Percentiles rank a stretch among this genome's conserved stretches.
Evolutionary conservation across 768 basidiomycete species (phyloP).

Genomic region (Termitomyces sp.): DNA sequence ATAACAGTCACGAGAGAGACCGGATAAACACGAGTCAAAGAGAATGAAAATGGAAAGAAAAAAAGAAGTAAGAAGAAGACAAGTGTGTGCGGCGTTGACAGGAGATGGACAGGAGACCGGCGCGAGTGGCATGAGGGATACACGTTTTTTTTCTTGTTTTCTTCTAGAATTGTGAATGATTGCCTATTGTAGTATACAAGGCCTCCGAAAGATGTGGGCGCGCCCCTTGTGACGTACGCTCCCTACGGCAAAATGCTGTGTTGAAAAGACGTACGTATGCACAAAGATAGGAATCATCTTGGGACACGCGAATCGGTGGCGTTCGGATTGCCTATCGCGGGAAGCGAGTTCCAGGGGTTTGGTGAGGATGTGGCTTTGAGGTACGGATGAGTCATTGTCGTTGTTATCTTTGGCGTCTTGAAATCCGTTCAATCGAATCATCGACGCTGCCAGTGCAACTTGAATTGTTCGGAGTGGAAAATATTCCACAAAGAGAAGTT

Average conservation of each 20-base stretch:
- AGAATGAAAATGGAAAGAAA: not conserved
- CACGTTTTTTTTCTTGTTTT: not conserved
- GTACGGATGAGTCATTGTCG: not conserved
- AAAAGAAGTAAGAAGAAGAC: not conserved
- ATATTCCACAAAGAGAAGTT: not conserved
- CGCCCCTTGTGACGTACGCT: not conserved
- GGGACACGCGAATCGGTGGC: not conserved
- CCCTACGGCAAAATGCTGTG: not conserved
- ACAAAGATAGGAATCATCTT: too few species aligned
- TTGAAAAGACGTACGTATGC: not conserved
- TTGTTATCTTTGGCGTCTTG: not conserved
- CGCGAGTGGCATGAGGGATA: not conserved
- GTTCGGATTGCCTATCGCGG: not conserved
- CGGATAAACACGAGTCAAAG: not conserved
- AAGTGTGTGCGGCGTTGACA: not conserved
- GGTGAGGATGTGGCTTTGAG: not conserved
- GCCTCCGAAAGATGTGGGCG: not conserved
- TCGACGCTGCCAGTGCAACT: too few species aligned
- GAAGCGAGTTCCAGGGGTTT: not conserved
- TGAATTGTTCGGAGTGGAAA: too few species aligned
- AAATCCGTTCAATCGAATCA: not conserved
- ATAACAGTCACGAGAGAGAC: not conserved
- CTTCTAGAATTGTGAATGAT: not conserved
- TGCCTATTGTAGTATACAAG: slow-evolving; percentile 1
- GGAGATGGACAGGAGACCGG: not conserved